Evolutionary conservation across 331 rosid genomes (phyloP).

Genomic region (Saraca asoca): DNA sequence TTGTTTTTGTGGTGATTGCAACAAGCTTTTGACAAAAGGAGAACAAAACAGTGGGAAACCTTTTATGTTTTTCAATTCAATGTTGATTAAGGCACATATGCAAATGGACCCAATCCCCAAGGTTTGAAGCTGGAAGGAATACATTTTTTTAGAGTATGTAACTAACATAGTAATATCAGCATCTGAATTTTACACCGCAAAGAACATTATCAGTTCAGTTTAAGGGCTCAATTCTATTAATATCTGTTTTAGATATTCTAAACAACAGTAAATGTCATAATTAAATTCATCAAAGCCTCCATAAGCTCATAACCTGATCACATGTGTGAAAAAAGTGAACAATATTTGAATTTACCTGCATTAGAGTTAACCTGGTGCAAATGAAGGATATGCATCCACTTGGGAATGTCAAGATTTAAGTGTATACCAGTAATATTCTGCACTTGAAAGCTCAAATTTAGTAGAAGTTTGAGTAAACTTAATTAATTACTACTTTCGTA

Average conservation of each 20-base stretch:
- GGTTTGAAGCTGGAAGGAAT: slow-evolving; percentile 19
- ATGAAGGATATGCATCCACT: slow-evolving; percentile 84
- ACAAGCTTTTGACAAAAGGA: background rate
- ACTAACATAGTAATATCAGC: slow-evolving; percentile 18
- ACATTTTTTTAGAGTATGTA: slow-evolving; percentile 3
- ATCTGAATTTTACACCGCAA: slow-evolving; percentile 14
- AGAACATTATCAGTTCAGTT: slow-evolving; percentile 21
- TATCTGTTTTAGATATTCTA: background rate
- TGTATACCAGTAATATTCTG: slow-evolving; percentile 85
- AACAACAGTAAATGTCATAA: background rate
- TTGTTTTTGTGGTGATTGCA: too few relatives aligned
- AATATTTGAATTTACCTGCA: slow-evolving; percentile 62
- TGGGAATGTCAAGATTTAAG: slow-evolving; percentile 82
- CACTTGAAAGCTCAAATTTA: slow-evolving; percentile 46
- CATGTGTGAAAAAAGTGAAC: slow-evolving; percentile 7
- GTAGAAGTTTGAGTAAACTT: slow-evolving; percentile 25
- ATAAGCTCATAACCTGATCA: slow-evolving; percentile 25
- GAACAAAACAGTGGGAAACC: slow-evolving; percentile 13
- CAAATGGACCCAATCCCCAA: slow-evolving; percentile 5
- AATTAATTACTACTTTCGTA: background rate
- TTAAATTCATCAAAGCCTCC: slow-evolving; percentile 17
- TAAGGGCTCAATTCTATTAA: background rate
- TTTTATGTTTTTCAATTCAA: background rate
- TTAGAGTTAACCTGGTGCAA: slow-evolving; percentile 68
- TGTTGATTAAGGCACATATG: background rate